These are phyloP conservation scores for Beta lomatogona DNA, from an alignment of 179 eudicot genomes.

Conservation along the genomic window DNA sequence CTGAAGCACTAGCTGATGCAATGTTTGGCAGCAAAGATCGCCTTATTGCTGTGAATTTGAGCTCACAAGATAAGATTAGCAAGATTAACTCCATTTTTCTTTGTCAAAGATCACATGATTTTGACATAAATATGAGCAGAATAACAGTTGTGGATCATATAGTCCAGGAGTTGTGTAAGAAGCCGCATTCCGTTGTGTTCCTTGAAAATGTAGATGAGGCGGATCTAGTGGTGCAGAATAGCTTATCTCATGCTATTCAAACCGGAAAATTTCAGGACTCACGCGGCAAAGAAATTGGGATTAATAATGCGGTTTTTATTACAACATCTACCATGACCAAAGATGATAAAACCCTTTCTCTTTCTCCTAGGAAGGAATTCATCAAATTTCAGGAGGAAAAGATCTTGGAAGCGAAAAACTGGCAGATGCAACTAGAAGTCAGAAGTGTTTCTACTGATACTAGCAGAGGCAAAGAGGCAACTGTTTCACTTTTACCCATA, in stretches of 20 bases:
- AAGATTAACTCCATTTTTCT: slow-evolving; percentile 43
- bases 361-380: slow-evolving; percentile 31
- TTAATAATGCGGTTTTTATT: slow-evolving; percentile 54
- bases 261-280: slow-evolving; percentile 73
- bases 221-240: slow-evolving; percentile 56
- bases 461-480: slow-evolving; percentile 29
- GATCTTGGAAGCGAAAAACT: slow-evolving; percentile 60
- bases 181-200: slow-evolving; percentile 63
- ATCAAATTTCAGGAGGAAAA: slow-evolving; percentile 64
- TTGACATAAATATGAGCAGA: slow-evolving; percentile 51
- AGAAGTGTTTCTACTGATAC: slow-evolving; percentile 25
- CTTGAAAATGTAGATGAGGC: slow-evolving; percentile 80
- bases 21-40: slow-evolving; percentile 55
- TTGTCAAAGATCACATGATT: slow-evolving; percentile 34
- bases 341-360: slow-evolving; percentile 30
- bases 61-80: slow-evolving; percentile 36
- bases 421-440: slow-evolving; percentile 65
- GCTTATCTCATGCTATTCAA: slow-evolving; percentile 60
- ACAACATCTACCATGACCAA: slow-evolving; percentile 37
- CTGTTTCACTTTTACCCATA: slow-evolving; percentile 29
- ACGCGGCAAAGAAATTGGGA: slow-evolving; percentile 64
- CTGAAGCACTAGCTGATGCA: slow-evolving; percentile 65
- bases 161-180: slow-evolving; percentile 64
- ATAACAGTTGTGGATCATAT: slow-evolving; percentile 64
- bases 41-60: slow-evolving; percentile 57